Evolutionary conservation across 495 filamentous ascomycete genomes (phyloP), one percentile per base, ranked within the genome.

Genomic region (Zalerion maritima): DNA sequence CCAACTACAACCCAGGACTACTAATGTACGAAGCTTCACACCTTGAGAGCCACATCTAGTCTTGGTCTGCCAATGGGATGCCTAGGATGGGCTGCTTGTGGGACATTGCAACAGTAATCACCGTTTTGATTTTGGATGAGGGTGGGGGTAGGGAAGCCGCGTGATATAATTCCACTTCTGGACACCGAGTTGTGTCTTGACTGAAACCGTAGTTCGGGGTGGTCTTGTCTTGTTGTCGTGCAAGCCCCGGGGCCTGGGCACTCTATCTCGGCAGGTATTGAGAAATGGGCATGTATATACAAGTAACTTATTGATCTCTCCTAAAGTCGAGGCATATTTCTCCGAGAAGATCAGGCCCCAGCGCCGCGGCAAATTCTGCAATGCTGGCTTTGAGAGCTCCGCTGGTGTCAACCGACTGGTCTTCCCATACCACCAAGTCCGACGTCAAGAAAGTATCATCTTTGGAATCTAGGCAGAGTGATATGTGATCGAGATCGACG

Each of bases 361-460:
- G 53, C 3, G 64, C 72, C 5, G 87, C 80, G 6, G 79, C 78
- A 20, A 92, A 51, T 43, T 93, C 82, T 4, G 70, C 80, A 23
- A 89, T 53, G 21, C 73, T 61, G 0, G 70, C 72, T 49, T 80
- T 84, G 16, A 82, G 38, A 0, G 60, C 57, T 15, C 54, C 50
- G 3, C 60, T 46, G 34, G 73, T 55, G 9, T 49, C 46, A 7
- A 79, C 52, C 8, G 58, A 40, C 36, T 74, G 66, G n/a, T 45
- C 37, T 7, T 77, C 68, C 81, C 80, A 93, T 5, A 59, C 53
- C 13, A 73, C 63, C 12, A 85, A 54, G 40, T 79, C 73, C 6
- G 37, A 60, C 50, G 45, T 55, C 42, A 38, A 29, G 28, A 44
- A 53, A 31, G 43, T 44, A 41, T 38, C 23, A 13, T 43, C 29